These are phyloP conservation scores for Fomitopsis pulvina DNA, from an alignment of 768 basidiomycete genomes.

Conservation along the genomic window DNA sequence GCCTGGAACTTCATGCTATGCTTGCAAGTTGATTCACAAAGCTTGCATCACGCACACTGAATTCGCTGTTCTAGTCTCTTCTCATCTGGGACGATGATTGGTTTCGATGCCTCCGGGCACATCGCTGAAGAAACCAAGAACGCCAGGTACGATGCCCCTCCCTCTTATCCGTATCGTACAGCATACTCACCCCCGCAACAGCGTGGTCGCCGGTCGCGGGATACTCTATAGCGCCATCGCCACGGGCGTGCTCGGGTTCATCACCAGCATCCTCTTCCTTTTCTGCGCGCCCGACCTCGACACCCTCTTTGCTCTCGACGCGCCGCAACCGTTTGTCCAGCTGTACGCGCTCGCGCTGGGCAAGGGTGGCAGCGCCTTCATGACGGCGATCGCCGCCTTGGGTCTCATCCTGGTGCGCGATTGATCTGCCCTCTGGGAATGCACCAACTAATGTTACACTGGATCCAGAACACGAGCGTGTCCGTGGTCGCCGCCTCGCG, in stretches of 20 bases:
- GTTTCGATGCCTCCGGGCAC: conserved; percentile 56
- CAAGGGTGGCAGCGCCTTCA: conserved; percentile 71
- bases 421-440: neutral
- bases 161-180: neutral
- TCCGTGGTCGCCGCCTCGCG: conserved; percentile 86
- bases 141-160: conserved; percentile 17
- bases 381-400: conserved; percentile 78
- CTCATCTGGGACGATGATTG: conserved; percentile 82
- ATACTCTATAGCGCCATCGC: conserved; percentile 74
- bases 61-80: conserved; percentile 57
- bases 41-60: neutral
- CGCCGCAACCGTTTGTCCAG: conserved; percentile 89
- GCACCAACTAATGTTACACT: neutral
- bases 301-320: conserved; percentile 64
- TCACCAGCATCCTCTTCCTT: conserved; percentile 72
- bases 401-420: conserved; percentile 71
- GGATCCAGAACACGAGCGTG: conserved; percentile 70
- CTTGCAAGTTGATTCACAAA: conserved; percentile 43
- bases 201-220: conserved; percentile 75
- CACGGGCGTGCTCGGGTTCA: conserved; percentile 75
- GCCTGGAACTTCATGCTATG: conserved; percentile 92
- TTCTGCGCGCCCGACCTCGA: conserved; percentile 82
- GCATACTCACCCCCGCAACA: conserved; percentile 17
- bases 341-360: conserved; percentile 83
- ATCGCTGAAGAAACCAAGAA: conserved; percentile 28